Evolutionary conservation across 1,284 basidiomycete genomes (phyloP), one percentile per base, ranked within the genome.

Genomic region (Anthracocystis panici-leucophaei): DNA sequence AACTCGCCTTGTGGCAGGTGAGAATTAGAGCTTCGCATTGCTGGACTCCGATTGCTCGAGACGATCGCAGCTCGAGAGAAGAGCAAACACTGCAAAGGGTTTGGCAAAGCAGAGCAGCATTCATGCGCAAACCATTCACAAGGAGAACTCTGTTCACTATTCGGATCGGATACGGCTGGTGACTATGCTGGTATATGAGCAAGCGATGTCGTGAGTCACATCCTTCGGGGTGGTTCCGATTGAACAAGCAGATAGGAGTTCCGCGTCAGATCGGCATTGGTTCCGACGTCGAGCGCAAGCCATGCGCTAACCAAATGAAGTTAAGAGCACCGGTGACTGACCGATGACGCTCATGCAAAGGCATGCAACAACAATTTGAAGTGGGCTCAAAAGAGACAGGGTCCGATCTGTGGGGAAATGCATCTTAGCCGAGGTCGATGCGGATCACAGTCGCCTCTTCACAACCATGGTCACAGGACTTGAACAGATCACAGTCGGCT

Each of bases 351-450:
- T 49, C 5, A n/a, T 42, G 41, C 41, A 7, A 14, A 42, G 12
- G 16, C 31, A 33, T 18, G 16, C 38, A 16, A 41, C 7, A 14
- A 41, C 5, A 18, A 41, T 18, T 23, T 46, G 45, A 46, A 29
- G 45, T 23, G 21, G 25, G 45, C 45, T 45, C 14, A 6, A 5
- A 46, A n/a, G 27, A 16, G 14, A 54, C 2, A 56, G 54, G 54
- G 54, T 56, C 54, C 42, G 55, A 58, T 57, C 44, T 50, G 46
- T 49, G 46, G 29, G 57, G 38, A 23, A 50, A 42, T 40, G 25
- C n/a, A 27, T 20, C 20, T 29, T 20, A 38, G 45, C 45, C 55
- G 46, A 48, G 33, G 35, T 40, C 46, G 45, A 21, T n/a, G 55
- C 42, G 25, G 41, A 44, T 16, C 20, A 1, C 52, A 23, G 21